A percentile compares a stretch with the other conserved stretches of the same genome.
Evolutionary conservation across 2,329 filamentous ascomycete genomes (phyloP).

Genomic region (Curvularia lunata): DNA sequence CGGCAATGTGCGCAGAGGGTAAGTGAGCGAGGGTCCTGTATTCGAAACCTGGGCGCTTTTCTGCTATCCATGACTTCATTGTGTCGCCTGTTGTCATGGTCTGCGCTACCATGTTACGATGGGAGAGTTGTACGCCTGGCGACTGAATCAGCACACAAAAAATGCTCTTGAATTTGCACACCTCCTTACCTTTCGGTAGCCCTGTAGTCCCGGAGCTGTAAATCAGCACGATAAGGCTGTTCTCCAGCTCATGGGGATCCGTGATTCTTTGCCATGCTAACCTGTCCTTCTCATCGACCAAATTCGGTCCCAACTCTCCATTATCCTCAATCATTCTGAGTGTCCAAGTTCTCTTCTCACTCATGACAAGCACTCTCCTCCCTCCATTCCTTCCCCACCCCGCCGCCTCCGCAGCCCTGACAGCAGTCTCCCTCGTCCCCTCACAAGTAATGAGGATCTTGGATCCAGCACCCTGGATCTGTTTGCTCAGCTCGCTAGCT

Average conservation of each 20-base stretch:
- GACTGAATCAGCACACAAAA: not conserved
- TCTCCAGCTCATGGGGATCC: conserved; percentile 55
- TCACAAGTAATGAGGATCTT: conserved; percentile 57
- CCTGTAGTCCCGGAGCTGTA: conserved; percentile 59
- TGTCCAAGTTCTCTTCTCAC: conserved; percentile 50
- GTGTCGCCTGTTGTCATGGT: conserved; percentile 42
- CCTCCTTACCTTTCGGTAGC: conserved; percentile 49
- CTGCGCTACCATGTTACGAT: conserved; percentile 54
- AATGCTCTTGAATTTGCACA: not conserved
- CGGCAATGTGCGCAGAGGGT: conserved; percentile 57
- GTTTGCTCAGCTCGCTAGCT: conserved; percentile 58
- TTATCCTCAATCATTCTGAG: conserved; percentile 43
- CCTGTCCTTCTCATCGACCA: conserved; percentile 50
- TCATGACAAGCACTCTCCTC: conserved; percentile 59
- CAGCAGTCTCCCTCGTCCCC: conserved; percentile 56
- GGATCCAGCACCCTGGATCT: conserved; percentile 53
- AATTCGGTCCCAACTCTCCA: conserved; percentile 24
- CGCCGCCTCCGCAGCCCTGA: conserved; percentile 58
- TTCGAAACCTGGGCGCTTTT: conserved; percentile 35
- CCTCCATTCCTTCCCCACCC: conserved; percentile 46
- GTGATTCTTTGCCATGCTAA: conserved; percentile 62
- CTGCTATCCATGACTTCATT: conserved; percentile 37
- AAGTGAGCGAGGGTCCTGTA: conserved; percentile 56
- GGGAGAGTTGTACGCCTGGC: conserved; percentile 49
- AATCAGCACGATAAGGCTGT: conserved; percentile 54